A percentile compares a stretch with the other conserved stretches of the same genome.
Evolutionary conservation across 768 basidiomycete species (phyloP).

Genomic region (Naganishia antarctica): DNA sequence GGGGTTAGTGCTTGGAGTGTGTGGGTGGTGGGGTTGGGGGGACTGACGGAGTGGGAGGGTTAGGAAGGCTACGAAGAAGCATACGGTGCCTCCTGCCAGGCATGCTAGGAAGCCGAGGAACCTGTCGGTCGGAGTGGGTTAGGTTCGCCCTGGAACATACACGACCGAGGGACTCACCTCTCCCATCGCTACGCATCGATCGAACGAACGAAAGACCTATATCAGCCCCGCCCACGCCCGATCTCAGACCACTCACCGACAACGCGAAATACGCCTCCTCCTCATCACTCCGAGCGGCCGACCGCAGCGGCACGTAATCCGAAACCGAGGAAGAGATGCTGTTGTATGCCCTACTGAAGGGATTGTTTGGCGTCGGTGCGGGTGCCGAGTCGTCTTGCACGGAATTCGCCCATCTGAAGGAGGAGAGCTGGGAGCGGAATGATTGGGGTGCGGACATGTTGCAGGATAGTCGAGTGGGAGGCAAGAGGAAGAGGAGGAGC

Average conservation of each 20-base stretch:
- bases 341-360: conserved; percentile 77
- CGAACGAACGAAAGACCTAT: background rate
- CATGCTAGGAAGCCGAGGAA: conserved; percentile 87
- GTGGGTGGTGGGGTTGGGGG: background rate
- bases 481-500: background rate
- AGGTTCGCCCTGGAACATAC: background rate
- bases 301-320: conserved; percentile 79
- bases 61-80: conserved; percentile 81
- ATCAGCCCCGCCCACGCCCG: background rate
- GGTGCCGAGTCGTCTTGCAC: conserved; percentile 44
- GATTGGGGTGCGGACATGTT: conserved; percentile 40
- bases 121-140: conserved; percentile 50
- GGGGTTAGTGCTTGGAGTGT: background rate
- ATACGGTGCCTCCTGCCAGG: conserved; percentile 80
- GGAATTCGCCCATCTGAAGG: conserved; percentile 49
- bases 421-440: conserved; percentile 47
- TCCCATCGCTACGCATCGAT: conserved; percentile 25
- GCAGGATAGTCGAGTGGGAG: background rate
- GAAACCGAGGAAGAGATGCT: conserved; percentile 61
- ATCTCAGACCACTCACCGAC: conserved; percentile 33
- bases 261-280: conserved; percentile 83
- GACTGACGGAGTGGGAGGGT: conserved; percentile 28
- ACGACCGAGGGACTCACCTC: conserved; percentile 18
- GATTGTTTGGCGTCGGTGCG: conserved; percentile 52
- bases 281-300: conserved; percentile 76